Conservation (phyloP, 441 rosid genomes). For the Aquilaria agallochum region DNA sequence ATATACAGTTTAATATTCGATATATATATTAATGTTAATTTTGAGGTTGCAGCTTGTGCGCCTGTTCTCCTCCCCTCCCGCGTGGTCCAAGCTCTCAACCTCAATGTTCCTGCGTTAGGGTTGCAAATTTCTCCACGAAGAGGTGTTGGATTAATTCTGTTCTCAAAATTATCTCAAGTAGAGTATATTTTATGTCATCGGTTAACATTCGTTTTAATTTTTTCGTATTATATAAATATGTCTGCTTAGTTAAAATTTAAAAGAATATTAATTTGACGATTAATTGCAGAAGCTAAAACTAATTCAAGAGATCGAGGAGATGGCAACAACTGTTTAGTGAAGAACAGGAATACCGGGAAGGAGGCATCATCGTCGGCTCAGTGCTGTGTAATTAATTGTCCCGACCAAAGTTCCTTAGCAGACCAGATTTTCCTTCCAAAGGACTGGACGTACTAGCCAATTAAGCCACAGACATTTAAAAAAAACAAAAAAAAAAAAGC, state of each 20-base stretch:
- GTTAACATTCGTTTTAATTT: neutral
- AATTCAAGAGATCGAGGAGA: conserved; percentile 24
- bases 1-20: too few relatives aligned
- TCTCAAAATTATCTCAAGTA: neutral
- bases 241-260: too few relatives aligned
- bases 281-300: conserved; percentile 23
- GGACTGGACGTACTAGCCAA: conserved; percentile 81
- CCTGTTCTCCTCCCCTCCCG: conserved; percentile 85
- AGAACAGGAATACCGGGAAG: conserved; percentile 23
- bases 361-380: conserved; percentile 24
- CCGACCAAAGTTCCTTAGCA: conserved; percentile 39
- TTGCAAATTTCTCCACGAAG: conserved; percentile 49
- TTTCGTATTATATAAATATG: neutral
- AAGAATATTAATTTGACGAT: neutral
- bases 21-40: too few relatives aligned
- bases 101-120: conserved; percentile 61
- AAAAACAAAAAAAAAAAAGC: too few relatives aligned
- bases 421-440: conserved; percentile 70
- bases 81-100: conserved; percentile 83
- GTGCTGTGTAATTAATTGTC: conserved; percentile 19
- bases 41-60: conserved; percentile 52
- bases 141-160: too few relatives aligned
- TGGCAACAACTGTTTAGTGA: conserved; percentile 13
- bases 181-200: too few relatives aligned
- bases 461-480: too few relatives aligned